Percentiles rank a stretch among this genome's conserved stretches.
Evolutionary conservation across 192 early-diverging fungal genomes (phyloP).

Genomic region (Backusella tuberculispora): DNA sequence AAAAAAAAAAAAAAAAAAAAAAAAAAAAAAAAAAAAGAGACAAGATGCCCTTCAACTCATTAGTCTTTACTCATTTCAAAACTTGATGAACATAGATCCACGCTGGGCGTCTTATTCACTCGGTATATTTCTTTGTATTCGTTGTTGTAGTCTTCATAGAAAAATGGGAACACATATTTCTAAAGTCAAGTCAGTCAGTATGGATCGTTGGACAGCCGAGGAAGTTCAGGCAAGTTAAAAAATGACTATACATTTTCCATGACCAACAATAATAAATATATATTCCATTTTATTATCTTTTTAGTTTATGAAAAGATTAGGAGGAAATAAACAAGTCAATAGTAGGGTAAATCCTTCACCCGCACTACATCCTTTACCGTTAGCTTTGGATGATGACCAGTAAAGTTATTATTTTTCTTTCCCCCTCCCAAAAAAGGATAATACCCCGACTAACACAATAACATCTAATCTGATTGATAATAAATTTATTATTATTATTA

Average conservation of each 20-base stretch:
- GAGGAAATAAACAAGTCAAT: slow-evolving; percentile 74
- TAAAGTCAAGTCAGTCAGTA: slow-evolving; percentile 86
- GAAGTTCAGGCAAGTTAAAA: slow-evolving; percentile 69
- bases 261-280: background rate
- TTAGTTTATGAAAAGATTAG: slow-evolving; percentile 52
- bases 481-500: background rate
- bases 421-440: background rate
- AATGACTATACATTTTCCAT: background rate
- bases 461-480: too few species aligned
- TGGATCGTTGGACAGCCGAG: slow-evolving; percentile 89
- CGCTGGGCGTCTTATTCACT: slow-evolving; percentile 91
- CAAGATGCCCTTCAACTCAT: background rate
- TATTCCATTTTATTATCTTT: background rate
- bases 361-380: slow-evolving; percentile 66
- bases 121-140: slow-evolving; percentile 93
- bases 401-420: slow-evolving; percentile 26
- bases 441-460: background rate
- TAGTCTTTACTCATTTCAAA: background rate
- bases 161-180: slow-evolving; percentile 90
- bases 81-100: slow-evolving; percentile 57
- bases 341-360: slow-evolving; percentile 71
- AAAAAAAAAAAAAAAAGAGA: background rate
- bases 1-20: background rate
- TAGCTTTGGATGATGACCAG: slow-evolving; percentile 60
- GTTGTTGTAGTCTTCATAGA: slow-evolving; percentile 82